A percentile compares a stretch with the other conserved stretches of the same genome.
These are phyloP conservation scores for Platanthera guangdongensis DNA, from an alignment of 106 monocot genomes.

Conservation along the genomic window DNA sequence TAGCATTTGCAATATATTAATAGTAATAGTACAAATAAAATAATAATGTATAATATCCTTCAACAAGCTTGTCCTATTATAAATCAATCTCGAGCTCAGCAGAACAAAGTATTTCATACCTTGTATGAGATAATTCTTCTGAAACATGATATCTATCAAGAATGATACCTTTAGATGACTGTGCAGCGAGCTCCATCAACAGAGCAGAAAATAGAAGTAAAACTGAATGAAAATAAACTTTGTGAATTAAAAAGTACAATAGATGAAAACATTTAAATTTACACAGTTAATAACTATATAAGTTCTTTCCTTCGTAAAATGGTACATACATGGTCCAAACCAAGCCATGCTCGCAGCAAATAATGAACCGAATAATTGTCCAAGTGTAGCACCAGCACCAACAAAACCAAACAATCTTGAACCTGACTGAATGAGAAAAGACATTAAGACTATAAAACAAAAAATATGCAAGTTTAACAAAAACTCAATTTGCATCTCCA, in stretches of 20 bases:
- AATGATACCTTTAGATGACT: conserved; percentile 77
- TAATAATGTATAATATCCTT: not conserved
- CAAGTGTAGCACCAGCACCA: conserved; percentile 97
- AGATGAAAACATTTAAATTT: not conserved
- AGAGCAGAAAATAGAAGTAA: conserved; percentile 80
- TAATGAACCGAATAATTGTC: conserved; percentile 88
- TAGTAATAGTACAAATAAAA: not conserved
- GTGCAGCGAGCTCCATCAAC: conserved; percentile 91
- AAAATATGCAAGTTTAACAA: not conserved
- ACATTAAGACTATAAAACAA: conserved; percentile 11
- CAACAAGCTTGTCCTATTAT: not conserved
- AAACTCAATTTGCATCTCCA: conserved; percentile 15
- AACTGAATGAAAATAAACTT: conserved; percentile 31
- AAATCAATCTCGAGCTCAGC: not conserved
- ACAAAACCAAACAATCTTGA: conserved; percentile 98
- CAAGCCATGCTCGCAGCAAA: conserved; percentile 95
- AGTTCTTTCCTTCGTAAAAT: not conserved
- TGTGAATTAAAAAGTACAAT: not conserved
- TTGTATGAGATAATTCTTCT: conserved; percentile 46
- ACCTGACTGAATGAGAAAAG: conserved; percentile 77
- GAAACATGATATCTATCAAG: conserved; percentile 30
- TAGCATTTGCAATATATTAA: not conserved
- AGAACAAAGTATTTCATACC: conserved; percentile 27
- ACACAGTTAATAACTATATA: not conserved
- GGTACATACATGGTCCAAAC: conserved; percentile 84